phyloP scores from a whole-genome alignment of 2,329 filamentous ascomycete genomes.

The Ophiostoma sp. region DNA sequence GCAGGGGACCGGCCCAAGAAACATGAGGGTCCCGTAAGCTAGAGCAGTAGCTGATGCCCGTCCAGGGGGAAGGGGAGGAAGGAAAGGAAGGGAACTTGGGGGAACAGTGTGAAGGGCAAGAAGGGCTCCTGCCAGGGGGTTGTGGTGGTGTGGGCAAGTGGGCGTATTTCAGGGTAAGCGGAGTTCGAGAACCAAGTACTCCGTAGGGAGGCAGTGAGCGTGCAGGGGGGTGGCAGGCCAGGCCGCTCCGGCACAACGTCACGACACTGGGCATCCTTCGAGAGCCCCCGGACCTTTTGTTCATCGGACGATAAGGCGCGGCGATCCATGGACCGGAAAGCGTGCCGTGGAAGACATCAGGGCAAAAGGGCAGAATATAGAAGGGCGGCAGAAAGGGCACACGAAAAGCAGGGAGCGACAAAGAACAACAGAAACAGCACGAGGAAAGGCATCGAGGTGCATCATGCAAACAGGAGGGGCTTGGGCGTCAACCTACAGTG shows the following conservation, averaged over 20 bases:
- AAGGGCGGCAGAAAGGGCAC: not conserved
- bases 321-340: conserved; percentile 2
- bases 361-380: not conserved
- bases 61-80: conserved; percentile 5
- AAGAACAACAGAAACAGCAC: not conserved
- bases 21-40: conserved; percentile 22
- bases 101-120: not conserved
- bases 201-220: conserved; percentile 8
- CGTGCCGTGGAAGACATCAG: not conserved
- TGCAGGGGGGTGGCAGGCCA: conserved; percentile 10
- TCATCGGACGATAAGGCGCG: conserved; percentile 16
- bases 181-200: not conserved
- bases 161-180: conserved; percentile 6
- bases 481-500: conserved; percentile 16
- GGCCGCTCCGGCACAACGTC: not conserved
- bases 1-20: not conserved
- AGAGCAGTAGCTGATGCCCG: conserved; percentile 13
- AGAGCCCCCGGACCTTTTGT: not conserved
- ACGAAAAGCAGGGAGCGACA: not conserved
- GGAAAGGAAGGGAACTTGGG: not conserved
- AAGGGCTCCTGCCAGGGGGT: not conserved
- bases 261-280: not conserved
- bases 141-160: conserved; percentile 6
- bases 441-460: not conserved
- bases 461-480: conserved; percentile 1